These are phyloP conservation scores for Sporodiniella umbellata DNA, from an alignment of 371 early-diverging fungal genomes.

Conservation along the genomic window DNA sequence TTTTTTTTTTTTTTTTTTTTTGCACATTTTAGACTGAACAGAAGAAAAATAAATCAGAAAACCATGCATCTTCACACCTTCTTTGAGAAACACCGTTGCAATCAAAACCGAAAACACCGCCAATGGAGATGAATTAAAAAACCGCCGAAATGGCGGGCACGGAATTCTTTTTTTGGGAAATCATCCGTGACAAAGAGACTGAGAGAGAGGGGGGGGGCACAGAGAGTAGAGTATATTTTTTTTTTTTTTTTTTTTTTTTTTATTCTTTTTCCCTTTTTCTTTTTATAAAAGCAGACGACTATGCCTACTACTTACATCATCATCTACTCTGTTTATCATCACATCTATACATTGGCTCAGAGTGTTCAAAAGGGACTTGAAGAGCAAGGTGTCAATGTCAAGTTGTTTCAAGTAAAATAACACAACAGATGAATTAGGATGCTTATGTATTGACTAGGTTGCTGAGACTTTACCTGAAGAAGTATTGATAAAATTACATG, in stretches of 20 bases:
- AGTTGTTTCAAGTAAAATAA: constrained; percentile 47
- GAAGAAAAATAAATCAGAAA: too few species aligned
- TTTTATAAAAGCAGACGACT: neutral
- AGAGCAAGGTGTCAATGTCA: constrained; percentile 49
- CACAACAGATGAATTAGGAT: neutral
- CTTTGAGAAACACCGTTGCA: too few species aligned
- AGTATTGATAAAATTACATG: constrained; percentile 71
- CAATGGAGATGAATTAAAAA: too few species aligned
- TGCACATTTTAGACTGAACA: too few species aligned
- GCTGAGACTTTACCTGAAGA: constrained; percentile 67
- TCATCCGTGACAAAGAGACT: too few species aligned
- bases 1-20: too few species aligned
- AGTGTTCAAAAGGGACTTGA: constrained; percentile 58
- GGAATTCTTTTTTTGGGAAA: too few species aligned
- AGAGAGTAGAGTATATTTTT: neutral
- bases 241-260: neutral
- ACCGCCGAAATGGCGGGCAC: too few species aligned
- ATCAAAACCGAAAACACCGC: too few species aligned
- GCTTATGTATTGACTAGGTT: constrained; percentile 4
- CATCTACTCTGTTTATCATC: constrained; percentile 73
- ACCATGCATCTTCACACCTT: too few species aligned
- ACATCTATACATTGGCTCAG: constrained; percentile 66
- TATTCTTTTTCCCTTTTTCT: neutral
- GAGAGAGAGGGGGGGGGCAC: neutral
- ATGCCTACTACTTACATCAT: constrained; percentile 55